These are phyloP conservation scores for Aphanomyces astaci DNA, from an alignment of 352 stramenopile species.

Conservation along the genomic window DNA sequence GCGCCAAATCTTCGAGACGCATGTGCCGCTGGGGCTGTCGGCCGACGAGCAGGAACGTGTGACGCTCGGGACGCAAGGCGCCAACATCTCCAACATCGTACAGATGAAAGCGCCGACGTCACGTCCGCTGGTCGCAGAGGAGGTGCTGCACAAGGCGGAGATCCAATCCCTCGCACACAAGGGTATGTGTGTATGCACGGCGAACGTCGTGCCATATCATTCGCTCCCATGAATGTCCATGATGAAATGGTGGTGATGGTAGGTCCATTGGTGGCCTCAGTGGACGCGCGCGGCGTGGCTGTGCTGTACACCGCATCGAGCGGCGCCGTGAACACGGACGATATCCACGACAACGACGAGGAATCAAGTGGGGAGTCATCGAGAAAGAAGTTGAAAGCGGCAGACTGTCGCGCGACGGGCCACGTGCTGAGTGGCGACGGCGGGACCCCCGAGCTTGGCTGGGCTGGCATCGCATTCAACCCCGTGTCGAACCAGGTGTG, in stretches of 20 bases:
- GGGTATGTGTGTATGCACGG: neutral
- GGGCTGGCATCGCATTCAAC: slow-evolving; percentile 18
- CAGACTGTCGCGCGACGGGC: neutral
- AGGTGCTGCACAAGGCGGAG: slow-evolving; percentile 17
- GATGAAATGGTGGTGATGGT: neutral
- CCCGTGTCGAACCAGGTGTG: neutral
- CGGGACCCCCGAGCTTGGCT: slow-evolving; percentile 8
- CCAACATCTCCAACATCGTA: slow-evolving; percentile 22
- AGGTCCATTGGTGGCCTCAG: slow-evolving; percentile 2
- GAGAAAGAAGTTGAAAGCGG: slow-evolving; percentile 15
- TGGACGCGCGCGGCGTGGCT: slow-evolving; percentile 5
- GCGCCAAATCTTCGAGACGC: neutral
- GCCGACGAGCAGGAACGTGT: slow-evolving; percentile 6
- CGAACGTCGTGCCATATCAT: no score
- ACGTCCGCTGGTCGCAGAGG: neutral
- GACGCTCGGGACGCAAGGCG: slow-evolving; percentile 14
- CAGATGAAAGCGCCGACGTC: slow-evolving; percentile 12
- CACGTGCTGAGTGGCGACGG: neutral
- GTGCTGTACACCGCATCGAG: slow-evolving; percentile 11
- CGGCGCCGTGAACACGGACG: neutral
- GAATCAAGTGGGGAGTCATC: neutral
- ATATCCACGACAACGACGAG: neutral
- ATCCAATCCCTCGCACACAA: slow-evolving; percentile 21
- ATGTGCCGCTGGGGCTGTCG: neutral
- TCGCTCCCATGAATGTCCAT: no score